Evolutionary conservation across 75 land plant genomes (phyloP).

Genomic region (Picea glauca): DNA sequence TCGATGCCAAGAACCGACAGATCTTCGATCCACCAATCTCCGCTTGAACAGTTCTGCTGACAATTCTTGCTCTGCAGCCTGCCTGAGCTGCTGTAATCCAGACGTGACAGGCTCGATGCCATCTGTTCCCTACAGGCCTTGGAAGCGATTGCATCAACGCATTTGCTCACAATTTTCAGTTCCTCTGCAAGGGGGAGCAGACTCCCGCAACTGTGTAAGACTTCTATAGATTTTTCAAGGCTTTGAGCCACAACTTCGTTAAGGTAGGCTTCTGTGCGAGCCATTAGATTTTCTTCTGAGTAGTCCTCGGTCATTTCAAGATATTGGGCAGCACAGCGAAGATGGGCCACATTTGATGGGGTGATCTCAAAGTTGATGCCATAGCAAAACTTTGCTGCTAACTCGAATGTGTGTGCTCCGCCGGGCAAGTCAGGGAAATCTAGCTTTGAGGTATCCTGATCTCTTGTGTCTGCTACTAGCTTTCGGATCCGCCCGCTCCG

Average conservation of each 20-base stretch:
- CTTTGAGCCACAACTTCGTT: conserved; percentile 56
- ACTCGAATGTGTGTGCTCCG: conserved; percentile 81
- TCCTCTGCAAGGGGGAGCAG: conserved; percentile 87
- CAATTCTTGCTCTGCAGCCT: conserved; percentile 10
- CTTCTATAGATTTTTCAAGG: conserved; percentile 57
- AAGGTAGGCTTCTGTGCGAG: conserved; percentile 60
- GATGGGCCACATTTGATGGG: conserved; percentile 69
- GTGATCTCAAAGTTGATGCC: conserved; percentile 76
- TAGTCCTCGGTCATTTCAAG: conserved; percentile 95
- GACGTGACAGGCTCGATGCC: conserved; percentile 49
- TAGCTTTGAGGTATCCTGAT: conserved; percentile 23
- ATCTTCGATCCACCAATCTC: conserved; percentile 49
- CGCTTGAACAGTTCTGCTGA: conserved; percentile 20
- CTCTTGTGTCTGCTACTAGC: conserved; percentile 48
- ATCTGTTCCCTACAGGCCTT: conserved; percentile 85
- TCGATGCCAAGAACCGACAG: conserved; percentile 14
- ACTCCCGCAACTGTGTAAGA: conserved; percentile 72
- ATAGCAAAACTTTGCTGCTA: conserved; percentile 93
- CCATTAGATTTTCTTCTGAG: conserved; percentile 60
- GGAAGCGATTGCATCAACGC: conserved; percentile 61
- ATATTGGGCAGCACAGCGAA: conserved; percentile 72
- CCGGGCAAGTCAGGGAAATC: conserved; percentile 65
- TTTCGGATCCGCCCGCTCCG: conserved; percentile 76
- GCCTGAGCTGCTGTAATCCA: conserved; percentile 28
- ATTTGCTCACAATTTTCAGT: conserved; percentile 53